Evolutionary conservation across 495 filamentous ascomycete genomes (phyloP).

Genomic region (Xylaria grammica): DNA sequence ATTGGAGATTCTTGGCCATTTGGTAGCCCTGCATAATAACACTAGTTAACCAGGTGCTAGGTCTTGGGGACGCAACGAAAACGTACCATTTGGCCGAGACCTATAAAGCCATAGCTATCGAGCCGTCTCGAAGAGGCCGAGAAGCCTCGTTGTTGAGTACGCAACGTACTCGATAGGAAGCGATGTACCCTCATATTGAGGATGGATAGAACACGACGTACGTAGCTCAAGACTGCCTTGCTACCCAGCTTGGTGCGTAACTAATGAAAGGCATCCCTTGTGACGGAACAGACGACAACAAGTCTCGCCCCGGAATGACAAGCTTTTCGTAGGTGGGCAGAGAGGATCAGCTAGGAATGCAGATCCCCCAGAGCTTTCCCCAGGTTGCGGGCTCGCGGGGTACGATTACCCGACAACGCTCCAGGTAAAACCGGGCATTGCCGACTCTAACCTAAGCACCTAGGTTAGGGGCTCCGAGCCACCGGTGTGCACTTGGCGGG

Average conservation of each 20-base stretch:
- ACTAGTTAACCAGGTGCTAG: background rate
- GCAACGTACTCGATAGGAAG: conserved; percentile 34
- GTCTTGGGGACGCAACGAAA: background rate
- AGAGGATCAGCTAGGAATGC: background rate
- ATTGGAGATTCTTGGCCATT: conserved; percentile 86
- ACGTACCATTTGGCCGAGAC: conserved; percentile 84
- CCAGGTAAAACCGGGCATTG: conserved; percentile 33
- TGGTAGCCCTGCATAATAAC: conserved; percentile 63
- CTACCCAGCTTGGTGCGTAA: conserved; percentile 1
- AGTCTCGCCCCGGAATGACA: background rate
- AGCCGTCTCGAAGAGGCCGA: conserved; percentile 59
- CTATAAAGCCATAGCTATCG: conserved; percentile 82
- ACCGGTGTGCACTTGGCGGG: conserved; percentile 5
- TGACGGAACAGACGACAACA: background rate
- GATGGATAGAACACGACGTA: conserved; percentile 11
- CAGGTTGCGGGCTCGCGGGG: conserved; percentile 27
- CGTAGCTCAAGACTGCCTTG: conserved; percentile 4
- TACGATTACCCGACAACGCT: conserved; percentile 20
- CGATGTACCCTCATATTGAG: conserved; percentile 42
- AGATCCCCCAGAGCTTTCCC: conserved; percentile 6
- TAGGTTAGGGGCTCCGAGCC: background rate
- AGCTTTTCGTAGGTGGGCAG: background rate
- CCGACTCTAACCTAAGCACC: conserved; percentile 33
- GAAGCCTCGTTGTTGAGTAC: conserved; percentile 55
- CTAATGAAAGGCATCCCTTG: background rate